Conservation (phyloP, 805 yeast genomes). For the Cyberlindnera euphorbiiphila region DNA sequence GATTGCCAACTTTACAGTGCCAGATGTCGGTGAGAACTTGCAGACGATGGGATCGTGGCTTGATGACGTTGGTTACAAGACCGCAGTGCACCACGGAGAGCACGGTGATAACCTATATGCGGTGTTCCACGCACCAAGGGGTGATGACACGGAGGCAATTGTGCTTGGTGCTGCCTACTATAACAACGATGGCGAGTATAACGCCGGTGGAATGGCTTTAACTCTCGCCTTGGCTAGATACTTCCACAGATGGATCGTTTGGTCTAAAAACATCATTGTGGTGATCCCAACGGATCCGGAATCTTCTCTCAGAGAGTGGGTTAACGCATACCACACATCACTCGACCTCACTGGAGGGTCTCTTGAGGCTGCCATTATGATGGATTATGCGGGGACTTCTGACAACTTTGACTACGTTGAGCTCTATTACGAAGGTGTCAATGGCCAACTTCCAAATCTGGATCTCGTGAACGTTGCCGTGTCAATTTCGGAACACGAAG, state of each 20-base stretch:
- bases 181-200: constrained; percentile 58
- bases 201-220: constrained; percentile 78
- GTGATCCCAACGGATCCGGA: constrained; percentile 76
- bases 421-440: constrained; percentile 78
- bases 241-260: constrained; percentile 80
- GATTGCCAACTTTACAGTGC: constrained; percentile 34
- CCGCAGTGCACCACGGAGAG: constrained; percentile 39
- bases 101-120: constrained; percentile 61
- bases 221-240: constrained; percentile 72
- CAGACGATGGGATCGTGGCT: constrained; percentile 54
- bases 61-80: constrained; percentile 65
- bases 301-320: constrained; percentile 78
- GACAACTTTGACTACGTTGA: constrained; percentile 77
- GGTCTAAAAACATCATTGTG: constrained; percentile 92
- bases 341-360: constrained; percentile 90
- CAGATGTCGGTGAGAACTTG: constrained; percentile 36
- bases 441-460: constrained; percentile 93
- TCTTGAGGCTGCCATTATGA: constrained; percentile 81
- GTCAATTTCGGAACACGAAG: constrained; percentile 71
- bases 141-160: constrained; percentile 95
- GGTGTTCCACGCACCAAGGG: constrained; percentile 86
- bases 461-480: constrained; percentile 84
- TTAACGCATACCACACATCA: constrained; percentile 84
- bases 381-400: constrained; percentile 65
- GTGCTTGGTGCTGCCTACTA: constrained; percentile 87